Evolutionary conservation across 169 alveolate species (phyloP), one percentile per base, ranked within the genome.

Genomic region (Eimeria zaria): DNA sequence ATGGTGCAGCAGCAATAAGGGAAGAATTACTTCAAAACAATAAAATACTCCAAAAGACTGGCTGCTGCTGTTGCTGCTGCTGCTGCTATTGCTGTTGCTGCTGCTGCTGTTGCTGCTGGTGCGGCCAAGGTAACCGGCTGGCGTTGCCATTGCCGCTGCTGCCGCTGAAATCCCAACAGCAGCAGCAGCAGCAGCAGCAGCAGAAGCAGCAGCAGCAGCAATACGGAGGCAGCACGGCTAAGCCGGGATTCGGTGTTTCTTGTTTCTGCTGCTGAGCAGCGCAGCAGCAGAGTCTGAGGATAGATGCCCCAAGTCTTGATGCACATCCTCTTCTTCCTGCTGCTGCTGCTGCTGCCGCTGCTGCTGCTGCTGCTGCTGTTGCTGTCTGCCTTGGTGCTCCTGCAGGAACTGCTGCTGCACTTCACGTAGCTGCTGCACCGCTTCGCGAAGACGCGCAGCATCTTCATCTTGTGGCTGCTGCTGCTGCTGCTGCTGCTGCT

Each of bases 331-430:
- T 16, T 80, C 69, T 44, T 80, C 89, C 41, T 16, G 36, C 11
- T 48, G 39, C 36, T 80, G 71, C 89, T 80, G 89, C 89, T 80
- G 89, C 89, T 80, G 89, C 89, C 48, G 89, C 89, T 80, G 89
- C 89, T 27, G 89, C 89, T 80, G 71, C 89, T 80, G 89, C 71
- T 51, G 89, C 24, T 80, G 44, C 89, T 80, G 89, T 71, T 33
- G 89, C 89, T 51, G 89, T 39, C 55, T 5, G 33, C 51, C 69
- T 71, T 51, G 89, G 24, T 80, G 60, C 71, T 80, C 60, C 89
- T 33, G 89, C 89, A 80, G 44, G 46, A 30, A 44, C 46, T 80
- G 89, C 44, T 80, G 89, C 89, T 80, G 89, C 89, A 80, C 89
- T 51, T 80, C 89, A 16, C 89, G 89, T 41, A 80, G 89, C 89